phyloP scores from a whole-genome alignment of 805 yeast species.

The Metschnikowia amazonensis region DNA sequence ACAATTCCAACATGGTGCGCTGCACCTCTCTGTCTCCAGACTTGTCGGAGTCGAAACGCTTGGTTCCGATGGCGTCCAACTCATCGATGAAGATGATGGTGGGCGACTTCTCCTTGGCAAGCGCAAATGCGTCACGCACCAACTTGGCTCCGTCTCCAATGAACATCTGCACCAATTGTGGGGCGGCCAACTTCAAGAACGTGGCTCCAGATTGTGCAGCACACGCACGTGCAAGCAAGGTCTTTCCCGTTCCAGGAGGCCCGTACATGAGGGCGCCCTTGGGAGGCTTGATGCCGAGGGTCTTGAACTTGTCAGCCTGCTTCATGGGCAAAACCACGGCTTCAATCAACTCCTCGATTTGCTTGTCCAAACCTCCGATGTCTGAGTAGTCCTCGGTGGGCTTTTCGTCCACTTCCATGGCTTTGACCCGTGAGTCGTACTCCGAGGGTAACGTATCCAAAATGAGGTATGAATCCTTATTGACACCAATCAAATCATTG shows the following conservation, averaged over 20 bases:
- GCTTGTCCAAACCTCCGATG: slow-evolving; percentile 86
- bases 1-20: slow-evolving; percentile 22
- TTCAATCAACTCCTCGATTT: slow-evolving; percentile 22
- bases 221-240: slow-evolving; percentile 22
- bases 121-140: slow-evolving; percentile 22
- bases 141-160: slow-evolving; percentile 23
- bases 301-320: slow-evolving; percentile 22
- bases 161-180: slow-evolving; percentile 23
- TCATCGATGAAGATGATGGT: slow-evolving; percentile 23
- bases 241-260: slow-evolving; percentile 23
- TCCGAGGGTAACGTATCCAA: slow-evolving; percentile 95
- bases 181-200: slow-evolving; percentile 22
- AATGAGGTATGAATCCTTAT: slow-evolving; percentile 91
- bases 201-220: slow-evolving; percentile 22
- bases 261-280: slow-evolving; percentile 24
- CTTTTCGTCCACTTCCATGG: slow-evolving; percentile 99
- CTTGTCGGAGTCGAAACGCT: slow-evolving; percentile 22
- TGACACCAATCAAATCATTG: slow-evolving; percentile 96
- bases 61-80: slow-evolving; percentile 23
- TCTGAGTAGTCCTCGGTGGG: slow-evolving; percentile 97
- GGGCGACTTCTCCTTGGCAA: slow-evolving; percentile 22
- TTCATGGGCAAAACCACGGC: slow-evolving; percentile 24
- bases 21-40: slow-evolving; percentile 23
- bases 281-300: slow-evolving; percentile 20
- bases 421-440: slow-evolving; percentile 95